phyloP scores from a whole-genome alignment of 2,329 filamentous ascomycete species.

The Venturia nashicola region DNA sequence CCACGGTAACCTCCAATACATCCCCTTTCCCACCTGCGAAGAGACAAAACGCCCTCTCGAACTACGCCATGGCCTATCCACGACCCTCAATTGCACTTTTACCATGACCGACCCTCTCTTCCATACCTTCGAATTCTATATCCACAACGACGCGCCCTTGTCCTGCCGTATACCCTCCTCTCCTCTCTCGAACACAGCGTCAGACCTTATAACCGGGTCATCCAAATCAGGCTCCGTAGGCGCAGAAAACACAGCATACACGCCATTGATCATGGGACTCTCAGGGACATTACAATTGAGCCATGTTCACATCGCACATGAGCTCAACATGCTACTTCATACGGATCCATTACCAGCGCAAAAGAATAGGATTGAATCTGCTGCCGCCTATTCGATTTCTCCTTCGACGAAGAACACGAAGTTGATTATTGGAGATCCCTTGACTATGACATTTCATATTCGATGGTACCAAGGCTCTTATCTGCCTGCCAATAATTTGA shows the following conservation, averaged over 20 bases:
- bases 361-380: constrained; percentile 68
- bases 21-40: constrained; percentile 81
- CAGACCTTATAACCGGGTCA: constrained; percentile 13
- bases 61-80: constrained; percentile 41
- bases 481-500: constrained; percentile 39
- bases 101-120: constrained; percentile 68
- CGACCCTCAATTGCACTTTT: constrained; percentile 58
- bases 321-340: constrained; percentile 80
- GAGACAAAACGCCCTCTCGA: constrained; percentile 67
- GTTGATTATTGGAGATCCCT: constrained; percentile 75
- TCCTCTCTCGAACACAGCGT: constrained; percentile 32
- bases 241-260: constrained; percentile 38
- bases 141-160: constrained; percentile 89
- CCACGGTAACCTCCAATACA: constrained; percentile 76
- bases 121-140: constrained; percentile 90
- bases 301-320: constrained; percentile 82
- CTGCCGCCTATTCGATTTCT: constrained; percentile 74
- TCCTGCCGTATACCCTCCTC: constrained; percentile 79
- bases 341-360: constrained; percentile 29
- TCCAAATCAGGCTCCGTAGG: constrained; percentile 25
- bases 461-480: constrained; percentile 73
- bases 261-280: constrained; percentile 78
- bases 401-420: constrained; percentile 44
- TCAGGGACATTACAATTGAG: constrained; percentile 79
- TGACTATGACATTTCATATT: constrained; percentile 69